These are phyloP conservation scores for Diaporthe sp. DNA, from an alignment of 2,329 filamentous ascomycete species.

Conservation along the genomic window DNA sequence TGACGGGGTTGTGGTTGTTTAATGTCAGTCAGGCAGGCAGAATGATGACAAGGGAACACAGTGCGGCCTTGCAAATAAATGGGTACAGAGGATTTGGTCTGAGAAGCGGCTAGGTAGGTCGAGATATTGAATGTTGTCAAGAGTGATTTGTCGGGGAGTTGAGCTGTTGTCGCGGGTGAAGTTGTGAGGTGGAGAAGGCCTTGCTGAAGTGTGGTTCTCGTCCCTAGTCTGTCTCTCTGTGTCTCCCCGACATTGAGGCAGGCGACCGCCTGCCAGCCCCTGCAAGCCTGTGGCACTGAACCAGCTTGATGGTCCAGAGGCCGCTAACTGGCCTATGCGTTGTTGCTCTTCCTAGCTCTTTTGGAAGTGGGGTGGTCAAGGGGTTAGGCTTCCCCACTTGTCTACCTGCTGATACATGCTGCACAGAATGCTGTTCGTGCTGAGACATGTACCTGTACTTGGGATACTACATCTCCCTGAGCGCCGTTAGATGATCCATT, in stretches of 20 bases:
- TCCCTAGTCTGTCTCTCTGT: constrained; percentile 24
- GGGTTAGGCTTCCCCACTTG: constrained; percentile 13
- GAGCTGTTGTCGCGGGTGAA: constrained; percentile 19
- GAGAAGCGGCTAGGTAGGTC: neutral
- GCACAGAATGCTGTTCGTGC: neutral
- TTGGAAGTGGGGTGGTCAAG: constrained; percentile 9
- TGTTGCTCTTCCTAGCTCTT: neutral
- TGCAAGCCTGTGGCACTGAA: neutral
- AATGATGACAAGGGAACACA: neutral
- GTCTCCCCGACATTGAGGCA: constrained; percentile 19
- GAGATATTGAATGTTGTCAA: constrained; percentile 10
- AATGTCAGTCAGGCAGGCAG: constrained; percentile 4
- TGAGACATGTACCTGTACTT: neutral
- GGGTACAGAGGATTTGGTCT: neutral
- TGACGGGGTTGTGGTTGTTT: constrained; percentile 2
- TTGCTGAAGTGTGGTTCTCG: constrained; percentile 18
- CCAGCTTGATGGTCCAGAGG: constrained; percentile 3
- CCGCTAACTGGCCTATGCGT: constrained; percentile 12
- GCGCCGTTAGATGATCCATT: neutral
- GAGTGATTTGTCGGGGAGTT: constrained; percentile 1
- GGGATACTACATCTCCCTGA: neutral
- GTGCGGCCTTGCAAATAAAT: neutral
- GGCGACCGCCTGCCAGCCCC: constrained; percentile 2
- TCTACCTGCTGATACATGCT: constrained; percentile 4
- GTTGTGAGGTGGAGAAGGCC: constrained; percentile 30